A percentile compares a stretch with the other conserved stretches of the same genome.
Conservation (phyloP, 2,329 filamentous ascomycete species). For the Aspergillus ochraceoroseus region DNA sequence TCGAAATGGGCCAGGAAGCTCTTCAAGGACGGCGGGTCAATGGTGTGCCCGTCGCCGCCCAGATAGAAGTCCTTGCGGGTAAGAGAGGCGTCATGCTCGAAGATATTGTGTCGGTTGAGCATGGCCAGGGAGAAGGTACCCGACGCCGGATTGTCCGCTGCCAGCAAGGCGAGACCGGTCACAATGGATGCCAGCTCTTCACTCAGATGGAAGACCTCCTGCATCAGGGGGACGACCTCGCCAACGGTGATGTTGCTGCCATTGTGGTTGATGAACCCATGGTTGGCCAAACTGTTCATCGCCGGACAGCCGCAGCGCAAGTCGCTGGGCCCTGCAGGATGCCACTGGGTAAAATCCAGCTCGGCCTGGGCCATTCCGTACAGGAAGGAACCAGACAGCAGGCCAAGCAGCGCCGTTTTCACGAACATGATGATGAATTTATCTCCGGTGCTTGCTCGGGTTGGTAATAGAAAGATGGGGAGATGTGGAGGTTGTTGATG, state of each 20-base stretch:
- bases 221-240: conserved; percentile 2
- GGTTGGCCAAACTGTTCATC: conserved; percentile 7
- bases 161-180: background rate
- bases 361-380: background rate
- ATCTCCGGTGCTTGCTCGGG: too few relatives aligned
- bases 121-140: conserved; percentile 1
- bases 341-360: conserved; percentile 4
- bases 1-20: conserved; percentile 1
- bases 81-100: conserved; percentile 7
- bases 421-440: too few relatives aligned
- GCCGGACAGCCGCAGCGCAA: conserved; percentile 5
- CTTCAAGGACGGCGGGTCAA: background rate
- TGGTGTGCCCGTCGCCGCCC: conserved; percentile 5
- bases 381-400: background rate
- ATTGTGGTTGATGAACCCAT: conserved; percentile 7
- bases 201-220: conserved; percentile 5
- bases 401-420: background rate
- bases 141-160: background rate
- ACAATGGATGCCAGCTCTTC: conserved; percentile 6
- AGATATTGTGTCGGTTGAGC: conserved; percentile 6
- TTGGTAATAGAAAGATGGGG: too few relatives aligned
- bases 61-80: conserved; percentile 5
- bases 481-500: too few relatives aligned
- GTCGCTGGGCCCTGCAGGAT: background rate
- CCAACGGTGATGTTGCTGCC: conserved; percentile 5